Evolutionary conservation across 108 stramenopile species (phyloP).

Genomic region (Seminavis robusta): DNA sequence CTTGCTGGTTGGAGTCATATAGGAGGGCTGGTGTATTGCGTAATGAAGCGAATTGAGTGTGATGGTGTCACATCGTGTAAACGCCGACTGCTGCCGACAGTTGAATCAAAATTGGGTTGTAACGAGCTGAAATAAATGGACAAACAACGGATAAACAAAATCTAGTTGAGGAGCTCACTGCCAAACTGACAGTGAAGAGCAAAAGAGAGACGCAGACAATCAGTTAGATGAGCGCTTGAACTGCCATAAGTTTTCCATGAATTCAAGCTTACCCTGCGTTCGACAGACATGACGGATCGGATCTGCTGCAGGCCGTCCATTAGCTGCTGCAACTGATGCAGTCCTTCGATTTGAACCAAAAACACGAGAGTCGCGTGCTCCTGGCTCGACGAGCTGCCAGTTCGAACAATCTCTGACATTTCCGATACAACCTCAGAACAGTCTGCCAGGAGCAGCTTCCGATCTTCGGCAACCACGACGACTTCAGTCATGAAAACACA

Average conservation of each 20-base stretch:
- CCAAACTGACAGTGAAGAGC: too few species aligned
- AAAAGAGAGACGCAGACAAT: too few species aligned
- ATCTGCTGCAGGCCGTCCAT: constrained; percentile 77
- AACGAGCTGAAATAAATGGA: too few species aligned
- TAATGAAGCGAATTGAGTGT: too few species aligned
- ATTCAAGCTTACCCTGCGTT: constrained; percentile 54
- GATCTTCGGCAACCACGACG: constrained; percentile 64
- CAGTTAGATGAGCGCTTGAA: too few species aligned
- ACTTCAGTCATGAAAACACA: constrained; percentile 58
- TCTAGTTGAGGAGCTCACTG: too few species aligned
- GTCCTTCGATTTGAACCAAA: constrained; percentile 55
- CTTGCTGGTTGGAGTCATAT: too few species aligned
- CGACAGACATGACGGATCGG: constrained; percentile 77
- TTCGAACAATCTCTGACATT: constrained; percentile 70
- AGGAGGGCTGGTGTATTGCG: too few species aligned
- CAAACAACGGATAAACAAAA: too few species aligned
- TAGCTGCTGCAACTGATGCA: constrained; percentile 68
- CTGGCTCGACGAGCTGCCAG: constrained; percentile 66
- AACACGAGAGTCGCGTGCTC: constrained; percentile 81
- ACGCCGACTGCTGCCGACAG: too few species aligned
- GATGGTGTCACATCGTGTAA: too few species aligned
- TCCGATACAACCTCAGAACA: constrained; percentile 82
- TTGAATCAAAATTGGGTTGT: too few species aligned
- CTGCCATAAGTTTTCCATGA: background rate
- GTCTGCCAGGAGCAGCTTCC: constrained; percentile 80